phyloP scores from a whole-genome alignment of 1,284 basidiomycete genomes.

The Malassezia globosa region DNA sequence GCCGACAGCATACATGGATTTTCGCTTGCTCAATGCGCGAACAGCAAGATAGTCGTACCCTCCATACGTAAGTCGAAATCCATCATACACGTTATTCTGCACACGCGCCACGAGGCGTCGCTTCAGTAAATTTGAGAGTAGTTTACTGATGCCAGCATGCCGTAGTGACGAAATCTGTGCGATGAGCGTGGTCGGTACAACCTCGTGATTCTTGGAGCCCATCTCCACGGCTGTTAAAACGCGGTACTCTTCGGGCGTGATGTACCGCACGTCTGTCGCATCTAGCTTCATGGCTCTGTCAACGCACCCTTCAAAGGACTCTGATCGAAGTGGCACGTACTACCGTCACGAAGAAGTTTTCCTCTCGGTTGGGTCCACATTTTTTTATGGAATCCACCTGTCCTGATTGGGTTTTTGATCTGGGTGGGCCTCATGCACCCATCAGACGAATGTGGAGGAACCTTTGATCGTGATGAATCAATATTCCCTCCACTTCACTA shows the following conservation, averaged over 20 bases:
- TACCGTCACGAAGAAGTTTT: too few relatives aligned
- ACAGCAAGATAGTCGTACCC: slow-evolving; percentile 94
- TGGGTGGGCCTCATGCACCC: too few relatives aligned
- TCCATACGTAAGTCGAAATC: slow-evolving; percentile 90
- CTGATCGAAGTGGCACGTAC: too few relatives aligned
- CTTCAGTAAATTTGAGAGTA: slow-evolving; percentile 78
- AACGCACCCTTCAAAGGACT: too few relatives aligned
- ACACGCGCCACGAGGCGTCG: slow-evolving; percentile 78
- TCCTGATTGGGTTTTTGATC: too few relatives aligned
- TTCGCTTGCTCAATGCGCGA: slow-evolving; percentile 68
- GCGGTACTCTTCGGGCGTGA: slow-evolving; percentile 82
- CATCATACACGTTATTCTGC: slow-evolving; percentile 89
- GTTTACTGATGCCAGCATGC: slow-evolving; percentile 84
- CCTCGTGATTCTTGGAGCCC: slow-evolving; percentile 94
- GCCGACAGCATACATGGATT: slow-evolving; percentile 55
- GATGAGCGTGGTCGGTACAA: slow-evolving; percentile 78
- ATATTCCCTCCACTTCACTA: too few relatives aligned
- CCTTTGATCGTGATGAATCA: too few relatives aligned
- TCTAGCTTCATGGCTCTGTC: slow-evolving; percentile 90
- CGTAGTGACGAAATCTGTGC: slow-evolving; percentile 81
- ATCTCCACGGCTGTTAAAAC: slow-evolving; percentile 92
- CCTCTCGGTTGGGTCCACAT: too few relatives aligned
- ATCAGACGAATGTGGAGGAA: too few relatives aligned
- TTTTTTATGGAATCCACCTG: too few relatives aligned
- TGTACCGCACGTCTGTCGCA: slow-evolving; percentile 83